A percentile compares a stretch with the other conserved stretches of the same genome.
Evolutionary conservation across 495 filamentous ascomycete genomes (phyloP).

Genomic region (Penicillium pulvis): DNA sequence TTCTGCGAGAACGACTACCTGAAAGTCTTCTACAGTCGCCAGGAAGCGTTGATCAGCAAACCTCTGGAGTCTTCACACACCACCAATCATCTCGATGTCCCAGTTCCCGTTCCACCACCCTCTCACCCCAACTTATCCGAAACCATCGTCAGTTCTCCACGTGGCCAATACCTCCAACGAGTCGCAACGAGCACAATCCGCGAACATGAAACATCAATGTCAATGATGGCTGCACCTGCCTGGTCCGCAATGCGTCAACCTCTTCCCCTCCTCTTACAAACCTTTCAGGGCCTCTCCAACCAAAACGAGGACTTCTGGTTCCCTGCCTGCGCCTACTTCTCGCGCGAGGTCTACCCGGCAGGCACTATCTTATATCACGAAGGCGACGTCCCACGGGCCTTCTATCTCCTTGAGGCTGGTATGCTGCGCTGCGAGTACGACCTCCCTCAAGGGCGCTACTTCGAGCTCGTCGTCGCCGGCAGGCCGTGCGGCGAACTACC

Average conservation of each 20-base stretch:
- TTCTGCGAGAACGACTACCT: constrained; percentile 94
- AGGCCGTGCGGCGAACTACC: constrained; percentile 95
- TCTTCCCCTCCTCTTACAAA: constrained; percentile 85
- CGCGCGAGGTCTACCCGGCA: constrained; percentile 60
- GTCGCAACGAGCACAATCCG: constrained; percentile 73
- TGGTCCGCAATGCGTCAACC: constrained; percentile 90
- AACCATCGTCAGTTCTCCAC: constrained; percentile 70
- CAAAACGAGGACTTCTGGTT: constrained; percentile 95
- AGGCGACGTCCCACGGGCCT: constrained; percentile 70
- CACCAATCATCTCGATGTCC: constrained; percentile 53
- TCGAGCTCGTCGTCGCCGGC: constrained; percentile 89
- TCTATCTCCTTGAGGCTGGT: constrained; percentile 90
- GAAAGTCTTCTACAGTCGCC: constrained; percentile 72
- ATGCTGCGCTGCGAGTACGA: constrained; percentile 89
- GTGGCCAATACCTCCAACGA: constrained; percentile 72
- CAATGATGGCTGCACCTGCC: constrained; percentile 46
- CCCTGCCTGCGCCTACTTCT: constrained; percentile 70
- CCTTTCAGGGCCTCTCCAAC: constrained; percentile 78
- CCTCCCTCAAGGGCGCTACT: constrained; percentile 83
- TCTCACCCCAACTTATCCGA: constrained; percentile 34
- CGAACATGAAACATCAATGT: constrained; percentile 59
- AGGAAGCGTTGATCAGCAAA: constrained; percentile 37
- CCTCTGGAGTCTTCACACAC: constrained; percentile 12
- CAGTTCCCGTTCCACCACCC: constrained; percentile 30
- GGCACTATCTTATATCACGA: constrained; percentile 75